Base-by-base conservation (phyloP, 805 yeast genomes). In the Cyberlindnera maritima region DNA sequence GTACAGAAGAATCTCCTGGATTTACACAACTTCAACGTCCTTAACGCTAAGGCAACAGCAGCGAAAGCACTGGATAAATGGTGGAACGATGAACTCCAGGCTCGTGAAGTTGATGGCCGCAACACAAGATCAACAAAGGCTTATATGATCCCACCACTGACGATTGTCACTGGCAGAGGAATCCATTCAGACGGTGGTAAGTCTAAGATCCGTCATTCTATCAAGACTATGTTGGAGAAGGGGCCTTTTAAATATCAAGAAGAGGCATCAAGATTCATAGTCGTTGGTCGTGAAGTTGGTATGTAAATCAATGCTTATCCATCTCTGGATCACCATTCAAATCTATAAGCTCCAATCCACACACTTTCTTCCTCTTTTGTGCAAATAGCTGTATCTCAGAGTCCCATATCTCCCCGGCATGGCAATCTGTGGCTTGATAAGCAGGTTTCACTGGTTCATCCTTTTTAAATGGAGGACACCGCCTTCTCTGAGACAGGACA, bases 81-180 rank as follows among this genome's bases (percentile, higher is more conserved):
- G 94, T 86, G 92, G 92, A 50, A 58, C 1, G 69, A 68, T 20
- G 92, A 86, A 59, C 34, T 72, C 17, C 53, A 55, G 2, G 60
- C 63, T 19, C 59, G 91, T 43, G 74, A 68, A 44, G 53, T 64
- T 2, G 44, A 59, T 19, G 79, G 80, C 0, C 68, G 63, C 5
- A 57, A 70, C 5, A 50, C 60, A 2, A 63, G 59, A 43, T 69
- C 74, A 2, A 48, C 65, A 0, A 63, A 61, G 25, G 81, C 74
- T 0, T 46, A 56, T 11, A 68, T 69, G 59, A 70, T 77, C 1
- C 67, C 63, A 1, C 76, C 78, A 0, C 56, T 84, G 8, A 59
- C 49, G 1, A 64, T 85, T 0, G 64, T 85, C 12, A 83, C 92
- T 0, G 92, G 94, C 0, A 64, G 88, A 52, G 94, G 94, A 0